Conservation (phyloP, 345 rosid species). For the Eucalyptus cladocalyx region DNA sequence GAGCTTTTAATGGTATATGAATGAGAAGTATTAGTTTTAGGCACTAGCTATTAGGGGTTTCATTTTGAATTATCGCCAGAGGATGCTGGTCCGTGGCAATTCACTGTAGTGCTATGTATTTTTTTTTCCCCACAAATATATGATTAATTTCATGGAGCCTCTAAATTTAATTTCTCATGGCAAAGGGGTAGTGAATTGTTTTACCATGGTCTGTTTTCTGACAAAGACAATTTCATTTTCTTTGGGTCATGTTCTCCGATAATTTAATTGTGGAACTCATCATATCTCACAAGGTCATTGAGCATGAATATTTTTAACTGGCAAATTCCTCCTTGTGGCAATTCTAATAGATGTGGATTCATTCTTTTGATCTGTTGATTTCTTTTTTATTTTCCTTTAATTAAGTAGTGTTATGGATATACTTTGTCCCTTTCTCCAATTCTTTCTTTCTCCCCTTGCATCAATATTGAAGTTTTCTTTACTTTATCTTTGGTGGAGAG, state of each 20-base stretch:
- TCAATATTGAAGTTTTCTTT: neutral
- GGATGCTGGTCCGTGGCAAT: neutral
- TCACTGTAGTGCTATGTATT: neutral
- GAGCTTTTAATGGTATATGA: neutral
- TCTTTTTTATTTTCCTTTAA: neutral
- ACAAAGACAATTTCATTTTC: neutral
- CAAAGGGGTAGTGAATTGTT: neutral
- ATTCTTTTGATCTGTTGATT: neutral
- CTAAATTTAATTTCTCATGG: neutral
- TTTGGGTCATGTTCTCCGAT: neutral
- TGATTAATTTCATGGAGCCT: neutral
- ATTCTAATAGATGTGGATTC: neutral
- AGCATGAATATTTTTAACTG: neutral
- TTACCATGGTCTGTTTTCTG: neutral
- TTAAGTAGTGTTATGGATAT: neutral
- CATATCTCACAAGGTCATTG: neutral
- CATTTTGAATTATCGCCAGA: neutral
- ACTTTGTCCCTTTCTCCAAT: neutral
- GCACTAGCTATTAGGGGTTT: neutral
- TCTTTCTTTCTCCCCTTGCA: neutral
- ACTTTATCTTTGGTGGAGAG: neutral
- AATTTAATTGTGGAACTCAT: neutral
- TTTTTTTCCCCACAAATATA: neutral
- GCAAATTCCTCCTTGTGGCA: neutral
- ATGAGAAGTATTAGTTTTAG: neutral